phyloP scores from a whole-genome alignment of 495 filamentous ascomycete genomes.

The Saxophila tyrrhenica region DNA sequence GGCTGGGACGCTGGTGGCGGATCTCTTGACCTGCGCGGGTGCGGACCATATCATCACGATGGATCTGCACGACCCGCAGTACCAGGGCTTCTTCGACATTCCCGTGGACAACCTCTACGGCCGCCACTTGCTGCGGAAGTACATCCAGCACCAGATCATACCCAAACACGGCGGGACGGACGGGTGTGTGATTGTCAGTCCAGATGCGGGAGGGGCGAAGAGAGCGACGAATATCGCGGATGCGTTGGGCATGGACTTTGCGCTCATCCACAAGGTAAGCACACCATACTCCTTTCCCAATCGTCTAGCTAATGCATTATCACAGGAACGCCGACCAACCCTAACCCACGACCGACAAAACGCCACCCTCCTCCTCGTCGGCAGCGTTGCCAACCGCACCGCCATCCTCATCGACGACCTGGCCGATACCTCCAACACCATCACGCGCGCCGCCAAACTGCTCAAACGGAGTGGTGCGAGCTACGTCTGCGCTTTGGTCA shows the following conservation, averaged over 20 bases:
- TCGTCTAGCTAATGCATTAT: constrained; percentile 16
- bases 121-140: constrained; percentile 72
- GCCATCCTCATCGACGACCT: constrained; percentile 91
- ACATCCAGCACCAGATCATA: constrained; percentile 80
- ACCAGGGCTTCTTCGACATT: constrained; percentile 98
- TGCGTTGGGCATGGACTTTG: constrained; percentile 81
- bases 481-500: constrained; percentile 78
- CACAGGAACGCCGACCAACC: constrained; percentile 97
- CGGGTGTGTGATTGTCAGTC: constrained; percentile 85
- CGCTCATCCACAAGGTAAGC: constrained; percentile 91
- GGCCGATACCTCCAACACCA: constrained; percentile 91
- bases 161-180: constrained; percentile 47
- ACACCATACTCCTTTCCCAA: constrained; percentile 18
- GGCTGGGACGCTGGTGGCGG: constrained; percentile 88
- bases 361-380: constrained; percentile 97
- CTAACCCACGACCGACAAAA: constrained; percentile 88
- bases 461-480: constrained; percentile 87
- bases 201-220: constrained; percentile 94
- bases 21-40: constrained; percentile 87
- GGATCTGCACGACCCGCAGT: constrained; percentile 96
- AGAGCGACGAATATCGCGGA: constrained; percentile 95
- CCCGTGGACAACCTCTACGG: constrained; percentile 96
- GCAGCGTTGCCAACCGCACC: constrained; percentile 67
- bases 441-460: constrained; percentile 92
- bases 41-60: constrained; percentile 96